phyloP scores from a whole-genome alignment of 2,329 filamentous ascomycete species.

The Cephalotrichum gorgonifer region DNA sequence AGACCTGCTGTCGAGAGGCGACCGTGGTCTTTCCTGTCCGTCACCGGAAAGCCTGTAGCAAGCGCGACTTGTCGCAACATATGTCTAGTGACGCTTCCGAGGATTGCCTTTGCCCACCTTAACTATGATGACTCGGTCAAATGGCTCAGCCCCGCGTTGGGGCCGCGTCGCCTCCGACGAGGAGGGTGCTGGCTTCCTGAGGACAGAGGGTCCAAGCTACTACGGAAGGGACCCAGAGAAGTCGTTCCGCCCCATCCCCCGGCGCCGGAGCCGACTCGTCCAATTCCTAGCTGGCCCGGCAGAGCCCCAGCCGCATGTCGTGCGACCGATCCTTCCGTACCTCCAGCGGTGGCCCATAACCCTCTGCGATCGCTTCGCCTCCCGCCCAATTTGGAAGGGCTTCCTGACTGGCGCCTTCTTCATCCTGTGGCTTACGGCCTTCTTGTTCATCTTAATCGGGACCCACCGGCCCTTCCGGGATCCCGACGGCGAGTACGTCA shows the following conservation, averaged over 20 bases:
- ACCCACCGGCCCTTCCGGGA: background rate
- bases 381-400: background rate
- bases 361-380: background rate
- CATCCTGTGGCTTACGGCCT: conserved; percentile 3
- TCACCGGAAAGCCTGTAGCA: too few species aligned
- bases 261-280: background rate
- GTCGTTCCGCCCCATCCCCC: background rate
- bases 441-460: background rate
- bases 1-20: too few species aligned
- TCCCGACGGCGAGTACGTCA: conserved; percentile 3
- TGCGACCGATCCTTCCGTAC: background rate
- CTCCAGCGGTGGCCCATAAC: conserved; percentile 1
- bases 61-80: too few species aligned
- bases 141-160: background rate
- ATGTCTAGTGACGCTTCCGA: too few species aligned
- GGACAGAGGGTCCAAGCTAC: background rate
- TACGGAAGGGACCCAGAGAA: background rate
- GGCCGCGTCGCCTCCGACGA: background rate
- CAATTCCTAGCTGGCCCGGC: background rate
- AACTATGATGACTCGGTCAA: background rate
- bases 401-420: background rate
- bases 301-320: background rate
- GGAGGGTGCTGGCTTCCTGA: background rate
- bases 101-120: too few species aligned
- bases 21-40: too few species aligned